phyloP scores from a whole-genome alignment of 164 flowering plant genomes.

The Umbellularia californica region DNA sequence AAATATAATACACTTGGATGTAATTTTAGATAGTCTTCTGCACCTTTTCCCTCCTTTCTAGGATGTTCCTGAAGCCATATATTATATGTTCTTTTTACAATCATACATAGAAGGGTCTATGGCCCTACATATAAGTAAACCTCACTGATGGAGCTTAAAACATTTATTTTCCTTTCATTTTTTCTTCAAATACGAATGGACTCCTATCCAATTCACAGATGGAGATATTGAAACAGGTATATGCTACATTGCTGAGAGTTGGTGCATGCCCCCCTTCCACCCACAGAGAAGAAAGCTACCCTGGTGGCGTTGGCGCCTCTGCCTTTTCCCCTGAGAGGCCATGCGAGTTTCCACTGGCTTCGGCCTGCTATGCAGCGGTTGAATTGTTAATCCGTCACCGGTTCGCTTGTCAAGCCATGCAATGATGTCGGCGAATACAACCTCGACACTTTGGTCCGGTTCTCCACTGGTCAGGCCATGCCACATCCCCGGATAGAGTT shows the following conservation, averaged over 20 bases:
- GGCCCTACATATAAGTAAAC: not conserved
- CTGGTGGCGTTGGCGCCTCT: conserved; percentile 2
- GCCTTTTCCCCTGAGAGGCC: not conserved
- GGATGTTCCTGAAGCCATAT: no score
- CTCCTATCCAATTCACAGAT: not conserved
- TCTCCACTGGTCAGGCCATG: conserved; percentile 87
- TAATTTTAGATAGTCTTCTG: no score
- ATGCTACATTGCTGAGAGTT: conserved; percentile 60
- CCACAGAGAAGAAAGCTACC: conserved; percentile 48
- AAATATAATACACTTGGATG: no score
- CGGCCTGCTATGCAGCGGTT: not conserved
- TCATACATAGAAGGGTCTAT: not conserved
- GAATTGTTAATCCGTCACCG: not conserved
- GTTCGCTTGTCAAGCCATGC: conserved; percentile 71
- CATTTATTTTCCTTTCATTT: not conserved
- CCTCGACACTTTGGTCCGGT: conserved; percentile 70
- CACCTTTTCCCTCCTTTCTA: no score
- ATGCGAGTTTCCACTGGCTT: conserved; percentile 3
- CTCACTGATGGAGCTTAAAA: not conserved
- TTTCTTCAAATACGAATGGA: not conserved
- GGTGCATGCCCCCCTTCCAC: conserved; percentile 56
- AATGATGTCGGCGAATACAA: conserved; percentile 71
- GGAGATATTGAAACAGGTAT: not conserved
- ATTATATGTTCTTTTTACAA: not conserved
- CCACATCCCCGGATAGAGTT: conserved; percentile 93